Evolutionary conservation across 140 eudicot species (phyloP).

Genomic region (Ambrosia hybrid): DNA sequence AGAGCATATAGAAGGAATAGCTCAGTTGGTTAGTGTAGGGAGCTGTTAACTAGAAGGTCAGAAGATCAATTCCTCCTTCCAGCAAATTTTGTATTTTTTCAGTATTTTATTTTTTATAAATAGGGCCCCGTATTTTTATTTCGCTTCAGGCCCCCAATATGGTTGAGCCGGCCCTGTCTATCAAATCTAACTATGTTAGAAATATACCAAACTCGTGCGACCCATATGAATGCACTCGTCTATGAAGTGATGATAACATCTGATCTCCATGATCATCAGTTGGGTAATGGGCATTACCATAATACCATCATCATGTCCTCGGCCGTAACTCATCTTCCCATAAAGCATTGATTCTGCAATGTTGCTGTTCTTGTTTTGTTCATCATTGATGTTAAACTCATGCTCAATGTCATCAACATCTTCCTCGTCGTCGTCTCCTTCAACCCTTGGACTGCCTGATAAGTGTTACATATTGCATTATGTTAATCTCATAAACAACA

Average conservation of each 20-base stretch:
- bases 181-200: background rate
- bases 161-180: too few relatives aligned
- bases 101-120: too few relatives aligned
- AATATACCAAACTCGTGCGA: constrained; percentile 58
- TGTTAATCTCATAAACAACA: background rate
- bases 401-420: constrained; percentile 93
- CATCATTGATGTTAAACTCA: constrained; percentile 76
- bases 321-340: constrained; percentile 92
- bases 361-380: constrained; percentile 67
- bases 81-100: too few relatives aligned
- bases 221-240: constrained; percentile 82
- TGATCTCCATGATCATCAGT: constrained; percentile 64
- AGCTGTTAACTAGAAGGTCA: too few relatives aligned
- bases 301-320: constrained; percentile 90
- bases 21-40: too few relatives aligned
- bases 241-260: constrained; percentile 68
- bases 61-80: too few relatives aligned
- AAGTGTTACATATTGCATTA: constrained; percentile 3
- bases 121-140: too few relatives aligned
- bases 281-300: constrained; percentile 71
- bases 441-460: constrained; percentile 88
- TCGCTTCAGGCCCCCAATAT: too few relatives aligned
- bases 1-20: too few relatives aligned
- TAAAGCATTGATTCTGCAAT: constrained; percentile 94
- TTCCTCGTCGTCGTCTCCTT: constrained; percentile 98